Evolutionary conservation across 768 basidiomycete species (phyloP).

Genomic region (Lepiota subincarnata): DNA sequence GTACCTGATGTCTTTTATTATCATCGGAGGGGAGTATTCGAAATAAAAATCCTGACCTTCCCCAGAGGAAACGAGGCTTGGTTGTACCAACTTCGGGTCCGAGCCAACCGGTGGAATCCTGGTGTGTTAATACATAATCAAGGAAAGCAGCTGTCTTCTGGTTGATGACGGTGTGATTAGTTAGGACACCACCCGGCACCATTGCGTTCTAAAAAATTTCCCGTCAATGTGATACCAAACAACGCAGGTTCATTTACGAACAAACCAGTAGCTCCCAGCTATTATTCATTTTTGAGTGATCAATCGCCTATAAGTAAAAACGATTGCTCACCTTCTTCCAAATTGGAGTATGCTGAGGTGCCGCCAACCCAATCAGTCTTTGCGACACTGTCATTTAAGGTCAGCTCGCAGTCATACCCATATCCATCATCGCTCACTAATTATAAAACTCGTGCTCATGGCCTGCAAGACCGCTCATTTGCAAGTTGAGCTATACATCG

Average conservation of each 20-base stretch:
- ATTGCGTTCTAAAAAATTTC: slow-evolving; percentile 37
- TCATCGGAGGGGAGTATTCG: neutral
- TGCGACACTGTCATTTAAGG: slow-evolving; percentile 24
- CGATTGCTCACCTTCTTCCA: slow-evolving; percentile 35
- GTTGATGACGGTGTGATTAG: slow-evolving; percentile 42
- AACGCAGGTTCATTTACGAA: slow-evolving; percentile 22
- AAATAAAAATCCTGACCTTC: slow-evolving; percentile 28
- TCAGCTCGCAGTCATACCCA: neutral
- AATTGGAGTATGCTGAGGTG: slow-evolving; percentile 33
- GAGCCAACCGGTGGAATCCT: slow-evolving; percentile 52
- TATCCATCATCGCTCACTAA: slow-evolving; percentile 22
- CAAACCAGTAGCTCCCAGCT: slow-evolving; percentile 62
- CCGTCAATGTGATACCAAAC: neutral
- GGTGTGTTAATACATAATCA: slow-evolving; percentile 46
- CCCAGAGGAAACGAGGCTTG: slow-evolving; percentile 53
- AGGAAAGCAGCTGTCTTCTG: slow-evolving; percentile 44
- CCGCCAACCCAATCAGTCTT: slow-evolving; percentile 43
- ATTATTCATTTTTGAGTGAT: neutral
- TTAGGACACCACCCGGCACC: slow-evolving; percentile 48
- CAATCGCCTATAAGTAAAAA: neutral
- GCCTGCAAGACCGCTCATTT: slow-evolving; percentile 40
- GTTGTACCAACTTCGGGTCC: slow-evolving; percentile 51
- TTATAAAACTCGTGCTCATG: slow-evolving; percentile 41
- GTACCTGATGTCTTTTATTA: slow-evolving; percentile 28
- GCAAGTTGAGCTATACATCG: slow-evolving; percentile 31